Base-by-base conservation (phyloP, 1,284 basidiomycete genomes). In the Ustilago curta region DNA sequence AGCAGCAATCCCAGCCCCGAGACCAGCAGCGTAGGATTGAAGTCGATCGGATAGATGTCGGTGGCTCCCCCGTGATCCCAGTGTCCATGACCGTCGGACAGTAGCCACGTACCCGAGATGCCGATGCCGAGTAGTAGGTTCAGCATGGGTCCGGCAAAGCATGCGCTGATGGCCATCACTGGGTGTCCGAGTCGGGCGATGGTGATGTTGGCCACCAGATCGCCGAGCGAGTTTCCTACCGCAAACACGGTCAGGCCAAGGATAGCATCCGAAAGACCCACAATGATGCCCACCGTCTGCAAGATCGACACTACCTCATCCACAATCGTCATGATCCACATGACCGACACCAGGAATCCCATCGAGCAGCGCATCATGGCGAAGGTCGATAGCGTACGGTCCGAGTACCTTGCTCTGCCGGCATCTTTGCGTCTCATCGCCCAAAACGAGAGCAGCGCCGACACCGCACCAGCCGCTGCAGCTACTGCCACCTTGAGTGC, bases 241-340 rank as follows among this genome's bases (percentile, higher is more conserved):
- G 95, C 96, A 81, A 99, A 99, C 72, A 99, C 91, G 0, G 95
- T 98, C 53, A 98, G 87, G 3, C 96, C 96, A 57, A 99, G 92
- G 82, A 99, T 96, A 27, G 96, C 95, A 84, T 98, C 94, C n/a
- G 93, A 95, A 25, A 99, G 88, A 0, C 95, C 95, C 78, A 97
- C 92, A 61, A 98, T 92, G 85, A 92, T 90, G 18, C 95, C 96
- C 78, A 97, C 91, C 0, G 93, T 92, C 91, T 96, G 80, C 2
- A 80, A 52, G 62, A 80, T 76, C n/a, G 71, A 71, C 1, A 83
- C 81, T 0, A 83, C 76, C 56, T 81, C 76, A 57, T 83, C 82
- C 16, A 84, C 83, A 21, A 77, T 78, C 25, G 77, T 77, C 70
- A 83, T 78, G 70, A 84, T 84, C 76, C 80, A 84, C 66, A 83